phyloP scores from a whole-genome alignment of 306 rosid species.

The Lathyrus aphaca region DNA sequence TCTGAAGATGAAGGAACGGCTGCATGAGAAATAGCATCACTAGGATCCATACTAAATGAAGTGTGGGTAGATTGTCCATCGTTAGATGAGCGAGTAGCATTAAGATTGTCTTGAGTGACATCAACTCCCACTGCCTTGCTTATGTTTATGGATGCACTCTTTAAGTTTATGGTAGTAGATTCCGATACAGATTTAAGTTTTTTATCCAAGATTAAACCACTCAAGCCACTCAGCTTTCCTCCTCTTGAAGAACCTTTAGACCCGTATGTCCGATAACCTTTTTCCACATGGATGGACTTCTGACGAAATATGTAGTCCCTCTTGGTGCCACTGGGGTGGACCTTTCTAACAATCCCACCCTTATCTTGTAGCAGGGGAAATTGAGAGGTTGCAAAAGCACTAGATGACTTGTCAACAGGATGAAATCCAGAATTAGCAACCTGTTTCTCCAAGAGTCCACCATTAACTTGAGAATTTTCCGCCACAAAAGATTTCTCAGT shows the following conservation, averaged over 20 bases:
- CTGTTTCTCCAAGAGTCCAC: constrained; percentile 56
- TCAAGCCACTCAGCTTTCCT: constrained; percentile 67
- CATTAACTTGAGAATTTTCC: constrained; percentile 46
- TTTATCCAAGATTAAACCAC: constrained; percentile 74
- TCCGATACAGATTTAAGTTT: constrained; percentile 73
- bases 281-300: constrained; percentile 76
- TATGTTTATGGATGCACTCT: constrained; percentile 70
- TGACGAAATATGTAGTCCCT: constrained; percentile 86
- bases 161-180: constrained; percentile 63
- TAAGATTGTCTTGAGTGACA: constrained; percentile 57
- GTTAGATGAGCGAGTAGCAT: constrained; percentile 49
- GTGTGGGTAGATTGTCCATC: constrained; percentile 49
- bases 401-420: constrained; percentile 51
- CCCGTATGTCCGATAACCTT: constrained; percentile 69
- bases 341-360: constrained; percentile 56
- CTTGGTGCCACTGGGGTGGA: constrained; percentile 59
- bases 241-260: constrained; percentile 77
- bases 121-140: constrained; percentile 73
- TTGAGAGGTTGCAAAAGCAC: constrained; percentile 55
- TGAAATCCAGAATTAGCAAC: constrained; percentile 46
- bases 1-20: constrained; percentile 36
- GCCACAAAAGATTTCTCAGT: constrained; percentile 48
- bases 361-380: constrained; percentile 62
- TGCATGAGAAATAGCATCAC: constrained; percentile 44
- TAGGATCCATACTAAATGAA: constrained; percentile 51